Base-by-base conservation (phyloP, 768 basidiomycete genomes). In the Mycena amicta region DNA sequence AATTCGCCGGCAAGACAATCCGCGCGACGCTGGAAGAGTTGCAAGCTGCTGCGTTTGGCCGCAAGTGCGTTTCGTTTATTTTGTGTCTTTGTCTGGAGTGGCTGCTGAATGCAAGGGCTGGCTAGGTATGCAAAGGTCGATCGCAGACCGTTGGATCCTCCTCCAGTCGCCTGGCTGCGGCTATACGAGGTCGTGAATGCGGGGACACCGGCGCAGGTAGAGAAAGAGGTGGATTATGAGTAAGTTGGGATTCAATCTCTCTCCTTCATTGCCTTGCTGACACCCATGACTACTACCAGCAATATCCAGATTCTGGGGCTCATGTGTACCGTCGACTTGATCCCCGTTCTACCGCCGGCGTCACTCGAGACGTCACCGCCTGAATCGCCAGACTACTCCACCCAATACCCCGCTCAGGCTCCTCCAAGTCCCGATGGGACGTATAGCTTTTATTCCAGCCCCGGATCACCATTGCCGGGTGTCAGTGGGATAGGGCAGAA, bases 281-380 rank as follows among this genome's bases (percentile, higher is more conserved):
- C 67, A 20, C n/a, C n/a, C n/a, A n/a, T n/a, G n/a, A n/a, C n/a
- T 43, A 62, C 45, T 57, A n/a, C 0, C 66, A 90, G 89, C 41
- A 80, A 83, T 40, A 71, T 88, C 45, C 82, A 86, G 54, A 76
- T 76, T n/a, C 77, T 84, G 28, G 91, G 90, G 2, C 76, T 91
- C 13, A 69, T 93, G 16, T 92, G 91, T 70, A 89, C 86, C 2
- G 88, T 89, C 39, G 91, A 92, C 71, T 76, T 93, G 18, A 90
- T 89, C 61, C 87, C 86, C 3, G 81, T 89, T 6, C 76, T 80
- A 55, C 59, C 56, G 29, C 64, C 61, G 40, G n/a, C n/a, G n/a
- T 50, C 54, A 29, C 64, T 64, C 22, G 49, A 53, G 49, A 22
- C 31, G 47, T 28, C 62, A 29, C 33, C 50, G 50, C 25, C 57